Percentiles rank a stretch among this genome's conserved stretches.
phyloP scores from a whole-genome alignment of 1,284 basidiomycete species.

The Acaromyces ingoldii region DNA sequence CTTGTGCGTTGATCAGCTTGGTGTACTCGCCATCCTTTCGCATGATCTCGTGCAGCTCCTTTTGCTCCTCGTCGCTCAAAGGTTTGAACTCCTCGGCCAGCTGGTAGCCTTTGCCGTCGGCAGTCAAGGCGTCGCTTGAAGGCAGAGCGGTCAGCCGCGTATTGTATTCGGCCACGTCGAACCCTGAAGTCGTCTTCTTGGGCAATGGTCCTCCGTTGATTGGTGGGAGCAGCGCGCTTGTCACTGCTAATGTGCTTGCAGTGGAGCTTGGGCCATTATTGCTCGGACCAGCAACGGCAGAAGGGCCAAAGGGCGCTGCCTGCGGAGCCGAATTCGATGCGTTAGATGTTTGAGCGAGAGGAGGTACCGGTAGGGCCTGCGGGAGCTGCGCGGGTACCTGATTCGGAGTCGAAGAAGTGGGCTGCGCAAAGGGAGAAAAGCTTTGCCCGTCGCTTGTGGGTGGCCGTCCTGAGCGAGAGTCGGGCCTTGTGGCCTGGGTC shows the following conservation, averaged over 20 bases:
- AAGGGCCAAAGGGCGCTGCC: background rate
- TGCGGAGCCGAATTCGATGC: background rate
- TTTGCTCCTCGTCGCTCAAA: constrained; percentile 57
- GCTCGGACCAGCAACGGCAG: background rate
- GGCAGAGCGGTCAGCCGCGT: constrained; percentile 66
- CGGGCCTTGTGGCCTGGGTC: too few relatives aligned
- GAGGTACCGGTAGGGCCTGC: too few relatives aligned
- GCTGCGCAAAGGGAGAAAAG: too few relatives aligned
- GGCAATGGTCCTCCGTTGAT: constrained; percentile 51
- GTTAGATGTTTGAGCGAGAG: too few relatives aligned
- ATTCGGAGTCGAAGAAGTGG: too few relatives aligned
- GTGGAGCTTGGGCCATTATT: background rate
- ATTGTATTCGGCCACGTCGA: constrained; percentile 60
- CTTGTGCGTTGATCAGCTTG: constrained; percentile 42
- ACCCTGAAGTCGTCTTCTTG: constrained; percentile 41
- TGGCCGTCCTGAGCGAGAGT: too few relatives aligned
- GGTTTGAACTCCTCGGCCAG: constrained; percentile 34
- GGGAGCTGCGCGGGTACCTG: too few relatives aligned
- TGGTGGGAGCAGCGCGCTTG: constrained; percentile 17
- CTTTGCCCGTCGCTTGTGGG: too few relatives aligned
- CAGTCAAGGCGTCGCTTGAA: constrained; percentile 46
- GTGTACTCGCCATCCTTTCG: constrained; percentile 57
- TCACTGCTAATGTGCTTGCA: background rate
- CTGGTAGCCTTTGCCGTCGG: background rate
- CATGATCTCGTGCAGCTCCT: constrained; percentile 59